phyloP scores from a whole-genome alignment of 768 basidiomycete species.

The Lyophyllum atratum region DNA sequence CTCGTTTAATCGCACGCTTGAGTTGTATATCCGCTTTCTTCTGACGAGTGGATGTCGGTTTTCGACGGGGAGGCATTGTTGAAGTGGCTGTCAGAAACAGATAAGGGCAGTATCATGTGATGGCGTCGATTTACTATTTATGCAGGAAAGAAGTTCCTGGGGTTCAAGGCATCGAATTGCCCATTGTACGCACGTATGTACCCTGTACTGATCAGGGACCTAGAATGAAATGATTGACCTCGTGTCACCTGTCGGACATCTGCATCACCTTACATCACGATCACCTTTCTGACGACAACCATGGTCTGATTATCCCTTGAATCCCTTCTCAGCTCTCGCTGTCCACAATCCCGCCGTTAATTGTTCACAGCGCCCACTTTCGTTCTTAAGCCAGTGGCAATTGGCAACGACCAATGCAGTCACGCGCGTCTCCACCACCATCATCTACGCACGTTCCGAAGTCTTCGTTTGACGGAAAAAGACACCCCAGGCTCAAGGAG shows the following conservation, averaged over 20 bases:
- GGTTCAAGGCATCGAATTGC: neutral
- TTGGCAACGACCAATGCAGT: conserved; percentile 18
- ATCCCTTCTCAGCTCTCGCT: neutral
- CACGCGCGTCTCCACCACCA: conserved; percentile 21
- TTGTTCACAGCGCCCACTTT: neutral
- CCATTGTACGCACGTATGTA: neutral
- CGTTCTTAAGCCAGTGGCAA: neutral
- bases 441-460: conserved; percentile 15
- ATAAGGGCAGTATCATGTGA: neutral
- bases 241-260: conserved; percentile 16
- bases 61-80: conserved; percentile 44
- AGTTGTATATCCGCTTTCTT: conserved; percentile 74
- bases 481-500: conserved; percentile 49
- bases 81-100: neutral
- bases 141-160: too few relatives aligned
- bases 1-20: conserved; percentile 85
- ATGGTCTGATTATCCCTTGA: conserved; percentile 14
- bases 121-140: neutral
- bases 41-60: conserved; percentile 64
- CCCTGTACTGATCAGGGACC: too few relatives aligned
- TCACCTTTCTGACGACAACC: conserved; percentile 9
- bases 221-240: neutral
- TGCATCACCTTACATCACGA: conserved; percentile 17
- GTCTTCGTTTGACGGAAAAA: conserved; percentile 36
- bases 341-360: neutral